Evolutionary conservation across 345 rosid genomes (phyloP).

Genomic region (Eutrema heterophyllum): DNA sequence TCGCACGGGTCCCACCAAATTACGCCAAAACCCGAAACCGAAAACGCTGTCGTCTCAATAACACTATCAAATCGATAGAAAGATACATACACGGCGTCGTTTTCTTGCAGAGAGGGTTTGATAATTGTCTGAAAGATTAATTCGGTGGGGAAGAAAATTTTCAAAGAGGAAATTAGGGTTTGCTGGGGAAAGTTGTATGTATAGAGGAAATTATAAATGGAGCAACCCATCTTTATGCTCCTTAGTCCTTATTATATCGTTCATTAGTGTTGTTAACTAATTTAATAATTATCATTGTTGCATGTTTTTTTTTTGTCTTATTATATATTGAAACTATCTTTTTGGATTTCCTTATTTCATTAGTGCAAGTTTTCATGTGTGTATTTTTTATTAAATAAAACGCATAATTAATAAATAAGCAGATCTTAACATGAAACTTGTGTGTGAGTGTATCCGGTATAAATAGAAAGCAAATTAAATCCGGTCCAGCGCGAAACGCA

Average conservation of each 20-base stretch:
- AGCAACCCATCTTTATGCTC: constrained; percentile 24
- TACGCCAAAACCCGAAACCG: constrained; percentile 6
- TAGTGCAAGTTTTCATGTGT: neutral
- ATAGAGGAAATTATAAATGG: constrained; percentile 10
- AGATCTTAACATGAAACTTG: neutral
- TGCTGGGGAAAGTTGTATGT: neutral
- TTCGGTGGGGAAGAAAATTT: neutral
- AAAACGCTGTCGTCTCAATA: constrained; percentile 19
- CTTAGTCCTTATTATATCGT: neutral
- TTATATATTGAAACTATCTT: neutral
- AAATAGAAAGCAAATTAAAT: neutral
- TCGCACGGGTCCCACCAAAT: constrained; percentile 1
- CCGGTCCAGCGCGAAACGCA: neutral
- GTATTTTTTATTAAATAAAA: neutral
- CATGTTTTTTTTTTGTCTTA: neutral
- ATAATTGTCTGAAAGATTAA: neutral
- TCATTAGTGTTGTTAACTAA: neutral
- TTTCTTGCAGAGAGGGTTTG: neutral
- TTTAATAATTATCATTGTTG: constrained; percentile 15
- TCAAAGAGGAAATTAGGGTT: neutral
- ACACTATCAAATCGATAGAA: neutral
- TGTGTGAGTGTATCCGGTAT: neutral
- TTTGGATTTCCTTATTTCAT: neutral
- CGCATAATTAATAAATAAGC: neutral
- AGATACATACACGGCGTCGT: neutral